These are phyloP conservation scores for Trametes maxima DNA, from an alignment of 768 basidiomycete species.

Conservation along the genomic window DNA sequence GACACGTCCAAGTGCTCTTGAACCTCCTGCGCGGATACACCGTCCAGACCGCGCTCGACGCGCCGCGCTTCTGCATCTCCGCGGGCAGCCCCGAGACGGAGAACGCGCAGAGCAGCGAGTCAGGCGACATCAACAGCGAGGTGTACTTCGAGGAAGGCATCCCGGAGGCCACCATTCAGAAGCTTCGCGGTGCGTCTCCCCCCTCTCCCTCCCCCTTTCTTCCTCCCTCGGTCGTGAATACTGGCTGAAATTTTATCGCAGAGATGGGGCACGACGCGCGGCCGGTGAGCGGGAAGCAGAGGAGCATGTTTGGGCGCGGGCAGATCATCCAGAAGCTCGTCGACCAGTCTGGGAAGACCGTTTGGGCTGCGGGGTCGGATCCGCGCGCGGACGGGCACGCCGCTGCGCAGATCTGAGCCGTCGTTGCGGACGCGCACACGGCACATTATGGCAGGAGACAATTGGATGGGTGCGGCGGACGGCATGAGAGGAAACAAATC, in stretches of 20 bases:
- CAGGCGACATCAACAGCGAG: conserved; percentile 75
- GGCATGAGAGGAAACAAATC: no score
- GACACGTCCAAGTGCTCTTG: conserved; percentile 92
- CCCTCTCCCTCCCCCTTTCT: not conserved
- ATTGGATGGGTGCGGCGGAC: no score
- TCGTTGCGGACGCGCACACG: not conserved
- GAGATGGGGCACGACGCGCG: conserved; percentile 90
- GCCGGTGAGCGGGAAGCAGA: conserved; percentile 56
- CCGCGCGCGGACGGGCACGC: conserved; percentile 88
- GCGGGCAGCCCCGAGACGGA: conserved; percentile 71
- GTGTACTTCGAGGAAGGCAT: conserved; percentile 91
- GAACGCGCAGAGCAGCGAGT: conserved; percentile 45
- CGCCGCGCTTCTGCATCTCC: conserved; percentile 95
- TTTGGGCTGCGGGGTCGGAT: conserved; percentile 97
- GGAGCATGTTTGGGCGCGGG: conserved; percentile 77
- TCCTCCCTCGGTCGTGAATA: no score
- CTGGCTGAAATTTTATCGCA: conserved; percentile 32
- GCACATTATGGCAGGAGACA: conserved; percentile 54
- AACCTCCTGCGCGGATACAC: conserved; percentile 89
- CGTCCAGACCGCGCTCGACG: conserved; percentile 88
- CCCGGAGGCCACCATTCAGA: conserved; percentile 56
- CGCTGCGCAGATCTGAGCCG: conserved; percentile 70
- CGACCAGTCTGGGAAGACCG: conserved; percentile 64
- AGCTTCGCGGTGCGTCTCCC: conserved; percentile 59
- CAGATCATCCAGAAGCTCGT: conserved; percentile 86